Conservation (phyloP, 1,139 yeast species). For the Suhomyces atakaporum region DNA sequence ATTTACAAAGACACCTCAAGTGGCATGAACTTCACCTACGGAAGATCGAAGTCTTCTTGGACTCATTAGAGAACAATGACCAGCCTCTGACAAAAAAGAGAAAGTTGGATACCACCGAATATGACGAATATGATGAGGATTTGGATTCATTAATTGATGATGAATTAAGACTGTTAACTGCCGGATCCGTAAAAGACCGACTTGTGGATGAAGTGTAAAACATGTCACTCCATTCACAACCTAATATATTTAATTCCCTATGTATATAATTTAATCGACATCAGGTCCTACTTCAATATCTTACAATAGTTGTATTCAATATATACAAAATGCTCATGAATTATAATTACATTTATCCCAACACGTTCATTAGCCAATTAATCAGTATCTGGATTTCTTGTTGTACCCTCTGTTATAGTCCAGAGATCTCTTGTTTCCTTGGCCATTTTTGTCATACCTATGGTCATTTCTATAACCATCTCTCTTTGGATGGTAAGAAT, state of each 20-base stretch:
- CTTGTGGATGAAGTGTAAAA: constrained; percentile 7
- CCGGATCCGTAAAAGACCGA: constrained; percentile 15
- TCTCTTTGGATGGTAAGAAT: constrained; percentile 10
- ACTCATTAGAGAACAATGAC: constrained; percentile 23
- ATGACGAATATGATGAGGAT: constrained; percentile 16
- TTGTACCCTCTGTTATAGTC: constrained; percentile 34
- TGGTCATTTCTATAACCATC: constrained; percentile 10
- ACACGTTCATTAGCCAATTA: too few species aligned
- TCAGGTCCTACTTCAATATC: background rate
- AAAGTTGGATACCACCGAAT: constrained; percentile 2
- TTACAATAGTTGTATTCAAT: background rate
- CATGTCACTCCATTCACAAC: too few species aligned
- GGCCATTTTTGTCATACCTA: constrained; percentile 10
- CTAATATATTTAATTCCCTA: too few species aligned
- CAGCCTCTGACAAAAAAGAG: constrained; percentile 3
- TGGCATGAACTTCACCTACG: constrained; percentile 52
- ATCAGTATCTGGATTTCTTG: constrained; percentile 36
- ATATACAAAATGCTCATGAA: background rate
- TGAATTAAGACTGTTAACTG: constrained; percentile 28
- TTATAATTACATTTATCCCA: too few species aligned
- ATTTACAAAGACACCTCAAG: constrained; percentile 51
- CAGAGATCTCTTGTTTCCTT: constrained; percentile 28
- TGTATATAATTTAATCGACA: background rate
- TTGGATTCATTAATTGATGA: constrained; percentile 35
- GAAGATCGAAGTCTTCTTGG: constrained; percentile 36